Base-by-base conservation (phyloP, 768 basidiomycete genomes). In the Boletus eberwhitei region DNA sequence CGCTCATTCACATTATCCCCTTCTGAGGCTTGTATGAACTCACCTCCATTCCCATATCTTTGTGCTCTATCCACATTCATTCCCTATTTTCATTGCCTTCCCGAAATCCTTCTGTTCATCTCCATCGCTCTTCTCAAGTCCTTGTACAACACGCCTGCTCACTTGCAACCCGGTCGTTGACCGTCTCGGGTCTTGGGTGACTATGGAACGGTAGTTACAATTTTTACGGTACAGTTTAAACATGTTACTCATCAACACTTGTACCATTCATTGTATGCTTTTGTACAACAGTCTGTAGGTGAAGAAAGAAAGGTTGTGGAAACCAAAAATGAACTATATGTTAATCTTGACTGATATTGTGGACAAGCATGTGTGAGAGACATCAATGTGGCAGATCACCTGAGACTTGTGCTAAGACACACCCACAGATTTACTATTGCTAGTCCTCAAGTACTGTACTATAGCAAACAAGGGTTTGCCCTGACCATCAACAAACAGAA, bases 241-340 rank as follows among this genome's bases (percentile, higher is more conserved):
- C 48, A 53, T n/a, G 45, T 42, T 35, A 44, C 24, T 24, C 48
- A 48, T 43, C n/a, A 16, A 57, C 56, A 59, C 21, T 45, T 66
- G 63, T 66, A 68, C 60, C 50, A 55, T 47, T 48, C 32, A 39
- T 54, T 65, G 63, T 62, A 60, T 48, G 32, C 43, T 46, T 26
- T 52, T 66, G 63, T 68, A 65, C 44, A 43, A 42, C 49, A 68
- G 5, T 34, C 24, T 62, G 63, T 63, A 58, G n/a, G 59, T 63
- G 60, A 58, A 57, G 31, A 64, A 59, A 35, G 34, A 29, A 46
- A 47, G 45, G 5, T 24, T 51, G 36, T 17, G 21, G 17, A 54
- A 37, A 31, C 24, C 9, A 16, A 24, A 35, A 8, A 19, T 40
- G 36, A 22, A 32, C n/a, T 12, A 48, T 6, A 24, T 24, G 35